Evolutionary conservation across 345 rosid genomes (phyloP).

Genomic region (Gossypium rotundifolium): DNA sequence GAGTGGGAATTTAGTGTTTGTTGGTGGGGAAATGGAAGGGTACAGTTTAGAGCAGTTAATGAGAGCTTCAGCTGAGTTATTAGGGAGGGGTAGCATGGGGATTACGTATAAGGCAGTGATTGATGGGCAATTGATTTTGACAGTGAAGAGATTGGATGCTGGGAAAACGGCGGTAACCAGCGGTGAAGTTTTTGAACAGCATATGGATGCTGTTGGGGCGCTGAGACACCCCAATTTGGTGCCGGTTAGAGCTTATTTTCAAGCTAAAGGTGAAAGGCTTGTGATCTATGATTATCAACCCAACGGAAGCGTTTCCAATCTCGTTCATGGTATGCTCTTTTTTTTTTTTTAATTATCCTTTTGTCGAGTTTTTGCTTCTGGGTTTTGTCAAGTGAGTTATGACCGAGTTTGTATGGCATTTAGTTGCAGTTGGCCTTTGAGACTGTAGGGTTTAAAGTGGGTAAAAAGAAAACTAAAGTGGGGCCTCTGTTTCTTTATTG

Average conservation of each 20-base stretch:
- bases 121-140: constrained; percentile 63
- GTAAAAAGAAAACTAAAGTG: not conserved
- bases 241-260: constrained; percentile 67
- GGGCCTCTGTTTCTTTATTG: not conserved
- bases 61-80: constrained; percentile 88
- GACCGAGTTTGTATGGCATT: not conserved
- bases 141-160: constrained; percentile 79
- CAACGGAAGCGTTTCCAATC: constrained; percentile 84
- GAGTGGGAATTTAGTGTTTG: constrained; percentile 58
- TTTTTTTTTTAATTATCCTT: too few species aligned
- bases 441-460: not conserved
- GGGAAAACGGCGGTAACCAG: constrained; percentile 64
- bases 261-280: constrained; percentile 82
- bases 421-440: not conserved
- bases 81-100: constrained; percentile 81
- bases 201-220: constrained; percentile 71
- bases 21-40: constrained; percentile 37
- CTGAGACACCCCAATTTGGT: constrained; percentile 71
- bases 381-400: not conserved
- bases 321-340: constrained; percentile 64
- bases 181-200: constrained; percentile 56
- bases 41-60: constrained; percentile 76
- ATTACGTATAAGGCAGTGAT: constrained; percentile 85
- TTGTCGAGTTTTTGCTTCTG: not conserved
- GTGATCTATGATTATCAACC: constrained; percentile 78